A percentile compares a stretch with the other conserved stretches of the same genome.
Evolutionary conservation across 257 asterid species (phyloP).

Genomic region (Plectranthus barbatus): DNA sequence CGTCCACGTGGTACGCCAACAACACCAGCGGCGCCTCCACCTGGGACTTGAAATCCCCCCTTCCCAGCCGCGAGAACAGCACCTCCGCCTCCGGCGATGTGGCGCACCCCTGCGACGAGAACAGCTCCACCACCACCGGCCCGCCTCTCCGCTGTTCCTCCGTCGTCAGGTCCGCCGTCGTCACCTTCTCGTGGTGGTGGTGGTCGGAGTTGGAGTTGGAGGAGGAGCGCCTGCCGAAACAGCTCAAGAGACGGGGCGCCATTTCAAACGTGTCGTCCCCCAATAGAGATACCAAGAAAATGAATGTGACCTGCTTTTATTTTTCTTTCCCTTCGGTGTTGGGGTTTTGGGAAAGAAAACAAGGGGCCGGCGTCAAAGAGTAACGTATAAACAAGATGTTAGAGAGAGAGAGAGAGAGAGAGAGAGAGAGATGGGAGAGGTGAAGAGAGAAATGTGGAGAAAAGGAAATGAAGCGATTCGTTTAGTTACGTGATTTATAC

Average conservation of each 20-base stretch:
- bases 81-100: slow-evolving; percentile 83
- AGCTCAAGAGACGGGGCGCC: slow-evolving; percentile 68
- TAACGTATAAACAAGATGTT: background rate
- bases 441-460: slow-evolving; percentile 40
- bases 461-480: slow-evolving; percentile 11
- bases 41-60: slow-evolving; percentile 82
- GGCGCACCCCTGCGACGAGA: slow-evolving; percentile 93
- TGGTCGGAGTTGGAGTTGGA: background rate
- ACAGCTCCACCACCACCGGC: slow-evolving; percentile 73
- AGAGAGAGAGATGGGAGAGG: slow-evolving; percentile 23
- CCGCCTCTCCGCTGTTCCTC: slow-evolving; percentile 63
- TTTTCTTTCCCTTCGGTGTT: background rate
- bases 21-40: slow-evolving; percentile 54
- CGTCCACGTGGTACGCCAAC: slow-evolving; percentile 78
- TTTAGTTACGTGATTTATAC: background rate
- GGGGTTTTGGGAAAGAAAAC: slow-evolving; percentile 4
- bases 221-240: slow-evolving; percentile 43
- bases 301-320: too few species aligned
- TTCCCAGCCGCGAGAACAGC: slow-evolving; percentile 70
- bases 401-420: background rate
- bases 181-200: slow-evolving; percentile 17
- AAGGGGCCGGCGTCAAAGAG: background rate
- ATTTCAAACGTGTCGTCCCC: slow-evolving; percentile 37
- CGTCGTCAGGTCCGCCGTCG: slow-evolving; percentile 49
- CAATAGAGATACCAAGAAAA: background rate